Base-by-base conservation (phyloP, 2,329 filamentous ascomycete species). In the Colletotrichum spaethianum region DNA sequence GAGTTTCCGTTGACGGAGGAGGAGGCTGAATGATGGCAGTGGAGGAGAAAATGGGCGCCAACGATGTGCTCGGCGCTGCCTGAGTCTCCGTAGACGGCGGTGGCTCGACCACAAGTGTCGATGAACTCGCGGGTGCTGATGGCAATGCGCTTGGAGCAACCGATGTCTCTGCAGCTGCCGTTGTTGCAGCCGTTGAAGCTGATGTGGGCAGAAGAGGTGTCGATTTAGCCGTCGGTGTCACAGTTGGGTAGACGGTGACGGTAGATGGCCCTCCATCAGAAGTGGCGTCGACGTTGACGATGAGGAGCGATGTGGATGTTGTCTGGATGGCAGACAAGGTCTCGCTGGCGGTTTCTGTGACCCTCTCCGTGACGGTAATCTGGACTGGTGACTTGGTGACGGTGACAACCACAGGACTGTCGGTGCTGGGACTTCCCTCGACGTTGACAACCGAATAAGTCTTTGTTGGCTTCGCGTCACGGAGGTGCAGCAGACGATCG, bases 381-480 rank as follows among this genome's bases (percentile, higher is more conserved):
- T 76, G 74, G 18, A 70, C 75, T 4, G 79, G 76, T 11, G 67
- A 60, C 64, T 74, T 74, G n/a, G 79, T 78, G 5, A 82, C 78
- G 12, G 77, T 79, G 33, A 81, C 57, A 9, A 78, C 78, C 9
- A 76, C 33, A 11, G 73, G 60, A 11, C 18, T 48, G 28, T 63
- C 73, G 42, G 74, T 70, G 70, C 76, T 73, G 65, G 73, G 75
- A 52, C 67, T 75, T 42, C 76, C 76, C 28, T 76, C 75, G 23
- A 74, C 76, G 42, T 70, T 76, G 48, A 84, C 81, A 38, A 84
- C 81, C 3, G 81, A 82, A 60, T 84, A 84, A 28, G 40, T 59
- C 65, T 68, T 71, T 36, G 52, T 67, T 28, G 70, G 64, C 50
- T 53, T 73, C 55, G 48, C 46, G 20, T 40, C 72, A 63, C 56